Percentiles rank a stretch among this genome's conserved stretches.
phyloP scores from a whole-genome alignment of 345 rosid genomes.

The Salix exigua region DNA sequence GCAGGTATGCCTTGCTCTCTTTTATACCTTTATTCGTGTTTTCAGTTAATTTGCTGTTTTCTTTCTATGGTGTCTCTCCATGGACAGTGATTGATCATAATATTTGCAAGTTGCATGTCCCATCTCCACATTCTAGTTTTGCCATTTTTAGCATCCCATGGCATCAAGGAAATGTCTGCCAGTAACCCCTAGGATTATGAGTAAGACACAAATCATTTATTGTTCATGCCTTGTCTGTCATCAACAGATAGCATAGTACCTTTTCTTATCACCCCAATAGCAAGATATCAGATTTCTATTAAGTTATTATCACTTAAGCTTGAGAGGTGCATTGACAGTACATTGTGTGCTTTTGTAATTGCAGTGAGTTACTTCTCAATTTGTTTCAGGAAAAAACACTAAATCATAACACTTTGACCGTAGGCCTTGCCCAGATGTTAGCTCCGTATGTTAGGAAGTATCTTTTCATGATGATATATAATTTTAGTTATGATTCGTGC shows the following conservation, averaged over 20 bases:
- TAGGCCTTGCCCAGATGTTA: background rate
- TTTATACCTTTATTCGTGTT: background rate
- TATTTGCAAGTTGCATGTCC: background rate
- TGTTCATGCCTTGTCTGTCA: background rate
- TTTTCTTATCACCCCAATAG: background rate
- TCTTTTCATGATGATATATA: background rate
- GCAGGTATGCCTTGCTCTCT: slow-evolving; percentile 54
- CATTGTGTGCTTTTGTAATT: background rate
- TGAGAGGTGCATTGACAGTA: background rate
- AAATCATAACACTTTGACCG: too few species aligned
- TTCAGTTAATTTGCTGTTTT: background rate
- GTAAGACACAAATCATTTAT: background rate
- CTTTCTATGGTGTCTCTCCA: background rate
- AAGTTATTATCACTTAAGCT: background rate
- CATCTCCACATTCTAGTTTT: background rate
- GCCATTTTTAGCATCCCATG: background rate
- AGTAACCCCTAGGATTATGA: background rate
- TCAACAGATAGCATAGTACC: background rate
- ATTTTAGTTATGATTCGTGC: background rate
- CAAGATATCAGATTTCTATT: background rate
- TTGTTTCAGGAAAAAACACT: background rate
- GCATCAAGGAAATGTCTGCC: background rate
- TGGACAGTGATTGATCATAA: background rate
- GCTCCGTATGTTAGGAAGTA: background rate
- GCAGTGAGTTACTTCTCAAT: too few species aligned